Percentiles rank a stretch among this genome's conserved stretches.
Evolutionary conservation across 768 basidiomycete genomes (phyloP).

Genomic region (Tulasnella sp.): DNA sequence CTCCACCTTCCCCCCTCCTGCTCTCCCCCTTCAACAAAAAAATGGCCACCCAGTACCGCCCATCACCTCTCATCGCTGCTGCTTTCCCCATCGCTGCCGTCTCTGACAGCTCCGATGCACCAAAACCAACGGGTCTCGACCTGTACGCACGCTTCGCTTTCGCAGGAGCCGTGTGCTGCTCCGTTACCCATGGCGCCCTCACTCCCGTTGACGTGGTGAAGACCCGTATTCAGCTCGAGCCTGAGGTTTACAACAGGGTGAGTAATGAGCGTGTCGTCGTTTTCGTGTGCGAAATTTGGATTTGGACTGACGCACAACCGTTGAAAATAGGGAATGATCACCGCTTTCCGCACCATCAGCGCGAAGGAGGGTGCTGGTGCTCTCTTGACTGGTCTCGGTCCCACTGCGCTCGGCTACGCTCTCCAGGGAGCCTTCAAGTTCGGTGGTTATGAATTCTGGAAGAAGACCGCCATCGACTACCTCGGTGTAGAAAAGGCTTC

Average conservation of each 20-base stretch:
- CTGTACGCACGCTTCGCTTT: constrained; percentile 28
- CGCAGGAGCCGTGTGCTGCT: constrained; percentile 29
- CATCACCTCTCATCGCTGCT: constrained; percentile 12
- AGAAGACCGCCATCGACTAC: constrained; percentile 83
- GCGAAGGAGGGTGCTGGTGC: constrained; percentile 77
- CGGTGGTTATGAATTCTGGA: constrained; percentile 96
- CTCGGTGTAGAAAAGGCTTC: constrained; percentile 71
- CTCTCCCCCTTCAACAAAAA: neutral
- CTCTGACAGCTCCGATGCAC: constrained; percentile 21
- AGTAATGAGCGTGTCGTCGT: neutral
- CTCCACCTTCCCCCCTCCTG: neutral
- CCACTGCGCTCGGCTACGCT: constrained; percentile 88
- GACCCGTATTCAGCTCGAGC: constrained; percentile 32
- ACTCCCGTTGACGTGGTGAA: constrained; percentile 33
- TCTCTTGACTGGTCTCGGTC: constrained; percentile 91
- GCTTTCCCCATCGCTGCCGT: constrained; percentile 24
- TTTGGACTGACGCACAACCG: neutral
- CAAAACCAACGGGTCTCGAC: constrained; percentile 25
- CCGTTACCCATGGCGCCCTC: constrained; percentile 28
- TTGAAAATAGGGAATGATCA: constrained; percentile 42
- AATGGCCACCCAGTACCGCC: neutral
- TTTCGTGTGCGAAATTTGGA: neutral
- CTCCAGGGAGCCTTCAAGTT: constrained; percentile 98
- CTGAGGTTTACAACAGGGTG: constrained; percentile 31
- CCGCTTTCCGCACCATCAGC: constrained; percentile 55